Evolutionary conservation across 306 rosid species (phyloP).

Genomic region (Abrus pulchellus): DNA sequence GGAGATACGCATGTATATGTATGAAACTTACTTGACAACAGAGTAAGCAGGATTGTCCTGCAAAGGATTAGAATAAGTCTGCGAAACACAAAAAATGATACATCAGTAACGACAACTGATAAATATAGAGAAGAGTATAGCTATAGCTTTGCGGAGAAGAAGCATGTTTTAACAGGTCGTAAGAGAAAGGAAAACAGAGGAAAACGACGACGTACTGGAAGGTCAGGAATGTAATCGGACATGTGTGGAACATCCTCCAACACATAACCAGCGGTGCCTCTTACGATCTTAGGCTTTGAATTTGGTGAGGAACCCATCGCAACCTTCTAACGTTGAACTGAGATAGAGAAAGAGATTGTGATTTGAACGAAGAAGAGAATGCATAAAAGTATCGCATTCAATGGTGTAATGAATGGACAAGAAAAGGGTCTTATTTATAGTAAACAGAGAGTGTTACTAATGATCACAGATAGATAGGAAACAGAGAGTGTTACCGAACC

Average conservation of each 20-base stretch:
- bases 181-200: background rate
- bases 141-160: background rate
- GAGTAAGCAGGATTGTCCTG: conserved; percentile 95
- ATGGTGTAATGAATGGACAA: too few species aligned
- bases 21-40: conserved; percentile 78
- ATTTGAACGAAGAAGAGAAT: background rate
- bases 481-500: background rate
- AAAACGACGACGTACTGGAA: conserved; percentile 68
- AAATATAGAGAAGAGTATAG: too few species aligned
- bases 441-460: conserved; percentile 31
- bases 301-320: conserved; percentile 55
- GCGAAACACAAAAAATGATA: conserved; percentile 30
- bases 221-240: conserved; percentile 74
- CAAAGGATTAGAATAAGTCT: conserved; percentile 86
- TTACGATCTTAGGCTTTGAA: conserved; percentile 56
- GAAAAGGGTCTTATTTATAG: conserved; percentile 30
- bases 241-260: conserved; percentile 91
- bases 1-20: background rate
- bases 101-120: background rate
- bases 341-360: background rate
- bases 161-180: conserved; percentile 47
- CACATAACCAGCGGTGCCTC: conserved; percentile 72
- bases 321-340: background rate
- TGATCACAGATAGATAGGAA: background rate
- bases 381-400: background rate